Percentiles rank a stretch among this genome's conserved stretches.
phyloP scores from a whole-genome alignment of 1,139 yeast species.

The Saccharomyces hybrid region DNA sequence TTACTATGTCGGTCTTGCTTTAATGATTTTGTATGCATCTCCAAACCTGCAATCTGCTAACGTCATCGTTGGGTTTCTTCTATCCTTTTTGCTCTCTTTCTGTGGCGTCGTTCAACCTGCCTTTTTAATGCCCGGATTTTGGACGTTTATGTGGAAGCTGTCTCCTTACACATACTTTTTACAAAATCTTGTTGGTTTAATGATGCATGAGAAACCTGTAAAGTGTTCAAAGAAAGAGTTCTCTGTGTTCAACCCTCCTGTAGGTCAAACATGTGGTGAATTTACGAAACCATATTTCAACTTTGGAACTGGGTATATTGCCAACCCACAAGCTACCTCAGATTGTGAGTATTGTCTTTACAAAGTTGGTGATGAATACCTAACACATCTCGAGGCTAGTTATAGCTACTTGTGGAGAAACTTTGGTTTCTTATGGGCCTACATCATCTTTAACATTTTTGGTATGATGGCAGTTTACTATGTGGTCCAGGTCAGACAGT shows the following conservation, averaged over 20 bases:
- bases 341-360: constrained; percentile 55
- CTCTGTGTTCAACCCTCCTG: constrained; percentile 47
- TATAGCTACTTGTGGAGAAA: constrained; percentile 56
- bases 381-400: constrained; percentile 39
- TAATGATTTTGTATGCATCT: constrained; percentile 47
- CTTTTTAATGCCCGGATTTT: constrained; percentile 54
- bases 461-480: constrained; percentile 41
- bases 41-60: constrained; percentile 60
- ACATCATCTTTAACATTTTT: constrained; percentile 45
- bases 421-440: constrained; percentile 53
- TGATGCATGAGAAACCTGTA: constrained; percentile 51
- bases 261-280: constrained; percentile 51
- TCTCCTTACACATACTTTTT: constrained; percentile 66
- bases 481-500: constrained; percentile 29
- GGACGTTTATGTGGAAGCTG: constrained; percentile 65
- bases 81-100: constrained; percentile 49
- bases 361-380: constrained; percentile 46
- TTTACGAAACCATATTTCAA: constrained; percentile 37
- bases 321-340: constrained; percentile 44
- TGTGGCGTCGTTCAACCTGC: constrained; percentile 60
- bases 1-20: constrained; percentile 48
- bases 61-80: constrained; percentile 45
- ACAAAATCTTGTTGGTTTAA: constrained; percentile 45
- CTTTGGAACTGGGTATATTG: constrained; percentile 43
- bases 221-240: constrained; percentile 47